phyloP scores from a whole-genome alignment of 169 alveolate species.

The Toxoplasma gondii region DNA sequence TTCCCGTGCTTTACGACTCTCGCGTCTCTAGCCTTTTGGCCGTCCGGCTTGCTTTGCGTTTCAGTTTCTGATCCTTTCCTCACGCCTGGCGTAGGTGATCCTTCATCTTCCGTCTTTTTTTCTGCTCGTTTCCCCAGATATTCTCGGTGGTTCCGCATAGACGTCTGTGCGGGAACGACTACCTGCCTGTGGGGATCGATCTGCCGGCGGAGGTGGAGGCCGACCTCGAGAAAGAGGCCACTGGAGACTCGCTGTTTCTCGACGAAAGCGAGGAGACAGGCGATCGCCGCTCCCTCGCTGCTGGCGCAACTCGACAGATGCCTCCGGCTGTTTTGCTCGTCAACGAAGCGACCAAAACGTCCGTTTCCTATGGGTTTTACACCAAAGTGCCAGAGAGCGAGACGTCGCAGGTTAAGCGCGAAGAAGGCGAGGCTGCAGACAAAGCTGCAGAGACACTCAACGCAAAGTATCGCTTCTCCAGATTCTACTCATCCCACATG shows the following conservation, averaged over 20 bases:
- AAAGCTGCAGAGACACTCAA: neutral
- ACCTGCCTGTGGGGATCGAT: conserved; percentile 32
- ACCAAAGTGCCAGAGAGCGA: neutral
- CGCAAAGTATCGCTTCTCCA: conserved; percentile 9
- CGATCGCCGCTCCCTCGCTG: neutral
- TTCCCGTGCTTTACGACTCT: too few species aligned
- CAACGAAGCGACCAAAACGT: neutral
- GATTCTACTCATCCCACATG: neutral
- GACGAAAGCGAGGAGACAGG: neutral
- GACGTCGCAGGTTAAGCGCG: neutral
- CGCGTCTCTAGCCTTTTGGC: neutral
- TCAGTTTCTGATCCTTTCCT: neutral
- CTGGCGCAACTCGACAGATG: neutral
- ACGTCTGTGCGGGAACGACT: neutral
- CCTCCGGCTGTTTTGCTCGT: neutral
- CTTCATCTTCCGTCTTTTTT: neutral
- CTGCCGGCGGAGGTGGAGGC: neutral
- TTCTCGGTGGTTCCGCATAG: neutral
- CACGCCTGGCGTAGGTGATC: neutral
- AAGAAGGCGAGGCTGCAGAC: neutral
- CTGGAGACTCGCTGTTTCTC: neutral
- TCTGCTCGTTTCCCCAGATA: neutral
- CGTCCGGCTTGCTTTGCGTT: neutral
- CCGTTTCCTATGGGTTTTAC: neutral
- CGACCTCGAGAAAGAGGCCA: neutral